Base-by-base conservation (phyloP, 768 basidiomycete species). In the Dentipellis sp. region DNA sequence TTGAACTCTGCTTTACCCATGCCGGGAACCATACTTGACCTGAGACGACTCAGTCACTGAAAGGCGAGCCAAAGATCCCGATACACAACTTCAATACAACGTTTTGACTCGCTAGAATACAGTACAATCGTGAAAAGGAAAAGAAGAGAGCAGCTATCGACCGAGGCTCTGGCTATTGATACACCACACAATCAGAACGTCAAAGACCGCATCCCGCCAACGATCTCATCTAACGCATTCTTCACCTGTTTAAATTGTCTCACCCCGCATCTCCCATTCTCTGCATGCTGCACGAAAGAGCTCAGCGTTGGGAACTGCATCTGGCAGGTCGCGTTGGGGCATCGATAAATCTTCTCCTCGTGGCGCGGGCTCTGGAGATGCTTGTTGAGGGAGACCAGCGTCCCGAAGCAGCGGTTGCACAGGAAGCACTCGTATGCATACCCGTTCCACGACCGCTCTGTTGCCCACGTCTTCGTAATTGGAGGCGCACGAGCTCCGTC, bases 391-490 rank as follows among this genome's bases (percentile, higher is more conserved):
- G 68, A 69, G 0, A n/a, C 10, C 12, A 85, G 73, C 0, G 69
- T 62, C 47, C 63, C 21, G 61, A 76, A 82, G 11, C 50, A 59
- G 23, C 54, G 58, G 65, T 80, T 75, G 64, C 86, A 87, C 17
- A 87, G 67, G 63, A 79, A 79, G 67, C 85, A 88, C 66, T 88
- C 83, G 65, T 74, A 87, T 10, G 60, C 69, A 10, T 1, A 6
- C 0, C 71, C 71, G 56, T 78, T 78, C 71, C 70, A 76, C 10
- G 76, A 69, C 22, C 60, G 65, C 12, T 63, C 62, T 5, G 75
- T 76, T 51, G 74, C 74, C 60, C 58, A 64, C 19, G 54, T n/a
- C 21, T 65, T 71, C 10, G 76, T 74, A 22, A 72, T 35, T 52
- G 64, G 22, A 65, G 17, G 59, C 29, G 42, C 65, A 23, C 39